These are phyloP conservation scores for Chlorella vulgaris DNA, from an alignment of 139 green algal species.

Conservation along the genomic window DNA sequence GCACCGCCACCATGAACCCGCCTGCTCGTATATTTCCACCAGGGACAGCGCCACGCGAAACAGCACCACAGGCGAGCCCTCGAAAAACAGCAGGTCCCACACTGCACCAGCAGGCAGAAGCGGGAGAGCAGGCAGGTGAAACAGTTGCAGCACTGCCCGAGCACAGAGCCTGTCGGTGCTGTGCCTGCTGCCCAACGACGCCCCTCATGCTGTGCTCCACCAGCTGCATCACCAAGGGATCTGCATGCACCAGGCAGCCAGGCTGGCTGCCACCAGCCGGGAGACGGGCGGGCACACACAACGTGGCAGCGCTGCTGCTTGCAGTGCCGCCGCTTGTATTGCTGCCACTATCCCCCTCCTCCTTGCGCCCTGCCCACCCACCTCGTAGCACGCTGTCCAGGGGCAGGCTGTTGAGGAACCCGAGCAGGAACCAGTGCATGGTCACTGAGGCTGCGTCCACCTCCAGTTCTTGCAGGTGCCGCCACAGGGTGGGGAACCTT, in stretches of 20 bases:
- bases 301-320: too few relatives aligned
- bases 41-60: slow-evolving; percentile 77
- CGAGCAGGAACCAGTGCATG: slow-evolving; percentile 84
- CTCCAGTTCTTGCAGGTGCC: slow-evolving; percentile 62
- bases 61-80: slow-evolving; percentile 70
- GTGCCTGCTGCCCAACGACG: too few relatives aligned
- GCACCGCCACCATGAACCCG: not conserved
- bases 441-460: slow-evolving; percentile 67
- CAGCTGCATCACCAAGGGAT: too few relatives aligned
- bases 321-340: too few relatives aligned
- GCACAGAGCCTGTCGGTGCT: not conserved
- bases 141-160: not conserved
- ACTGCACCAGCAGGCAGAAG: slow-evolving; percentile 29
- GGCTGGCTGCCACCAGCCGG: not conserved
- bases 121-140: not conserved
- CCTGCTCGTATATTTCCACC: slow-evolving; percentile 75
- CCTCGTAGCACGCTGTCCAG: slow-evolving; percentile 64
- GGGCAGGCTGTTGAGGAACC: slow-evolving; percentile 90
- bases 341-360: not conserved
- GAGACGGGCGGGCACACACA: not conserved
- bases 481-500: slow-evolving; percentile 61
- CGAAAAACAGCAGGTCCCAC: slow-evolving; percentile 86
- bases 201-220: too few relatives aligned
- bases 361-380: not conserved
- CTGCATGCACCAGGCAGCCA: not conserved